Percentiles rank a stretch among this genome's conserved stretches.
These are phyloP conservation scores for Phytophthora idaei DNA, from an alignment of 352 stramenopile species.

Conservation along the genomic window DNA sequence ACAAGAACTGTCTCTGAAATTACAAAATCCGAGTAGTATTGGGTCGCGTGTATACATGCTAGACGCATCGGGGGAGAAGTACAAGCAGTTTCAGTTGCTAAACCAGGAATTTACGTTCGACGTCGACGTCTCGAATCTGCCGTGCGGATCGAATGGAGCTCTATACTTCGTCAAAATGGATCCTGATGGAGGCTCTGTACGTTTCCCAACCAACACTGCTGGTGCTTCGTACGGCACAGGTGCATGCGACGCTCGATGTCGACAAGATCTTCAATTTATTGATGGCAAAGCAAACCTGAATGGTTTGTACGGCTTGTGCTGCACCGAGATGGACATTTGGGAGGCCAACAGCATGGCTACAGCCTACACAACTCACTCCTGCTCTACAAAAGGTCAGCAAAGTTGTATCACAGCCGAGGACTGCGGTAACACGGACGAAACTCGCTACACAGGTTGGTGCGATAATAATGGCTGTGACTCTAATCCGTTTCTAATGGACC, in stretches of 20 bases:
- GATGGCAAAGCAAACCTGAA: slow-evolving; percentile 59
- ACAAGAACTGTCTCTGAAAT: slow-evolving; percentile 41
- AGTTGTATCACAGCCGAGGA: slow-evolving; percentile 16
- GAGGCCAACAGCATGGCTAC: slow-evolving; percentile 56
- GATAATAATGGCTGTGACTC: slow-evolving; percentile 69
- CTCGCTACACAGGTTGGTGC: slow-evolving; percentile 56
- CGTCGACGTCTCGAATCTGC: slow-evolving; percentile 55
- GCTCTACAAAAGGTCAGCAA: slow-evolving; percentile 36
- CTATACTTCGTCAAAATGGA: slow-evolving; percentile 76
- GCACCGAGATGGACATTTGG: slow-evolving; percentile 65
- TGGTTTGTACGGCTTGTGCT: slow-evolving; percentile 57
- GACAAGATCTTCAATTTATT: slow-evolving; percentile 66
- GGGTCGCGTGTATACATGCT: slow-evolving; percentile 63
- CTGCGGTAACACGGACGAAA: slow-evolving; percentile 5
- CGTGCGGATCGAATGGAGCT: slow-evolving; percentile 61
- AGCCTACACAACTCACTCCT: slow-evolving; percentile 53
- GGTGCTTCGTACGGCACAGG: slow-evolving; percentile 30
- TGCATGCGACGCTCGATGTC: slow-evolving; percentile 64
- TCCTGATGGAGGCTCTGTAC: slow-evolving; percentile 41
- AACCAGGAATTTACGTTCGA: slow-evolving; percentile 75
- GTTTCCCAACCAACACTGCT: slow-evolving; percentile 25
- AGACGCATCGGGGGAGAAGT: slow-evolving; percentile 27
- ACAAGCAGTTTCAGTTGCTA: slow-evolving; percentile 58
- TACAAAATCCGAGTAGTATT: slow-evolving; percentile 56
- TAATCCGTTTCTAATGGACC: slow-evolving; percentile 62